phyloP scores from a whole-genome alignment of 495 filamentous ascomycete genomes.

The Penicillium turbatum region DNA sequence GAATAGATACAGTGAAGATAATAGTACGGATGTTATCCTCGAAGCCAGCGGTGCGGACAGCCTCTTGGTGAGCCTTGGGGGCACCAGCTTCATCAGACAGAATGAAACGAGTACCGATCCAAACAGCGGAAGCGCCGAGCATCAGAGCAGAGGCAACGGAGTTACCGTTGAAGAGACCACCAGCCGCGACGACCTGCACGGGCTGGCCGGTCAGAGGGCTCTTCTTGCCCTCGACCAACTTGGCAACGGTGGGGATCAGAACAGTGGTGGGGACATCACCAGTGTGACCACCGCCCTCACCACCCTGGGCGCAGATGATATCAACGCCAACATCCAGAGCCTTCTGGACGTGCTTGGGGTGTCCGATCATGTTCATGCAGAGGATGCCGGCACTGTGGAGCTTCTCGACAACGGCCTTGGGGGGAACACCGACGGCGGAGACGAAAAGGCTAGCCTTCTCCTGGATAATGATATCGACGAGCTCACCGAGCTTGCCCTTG shows the following conservation, averaged over 20 bases:
- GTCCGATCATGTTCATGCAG: constrained; percentile 99
- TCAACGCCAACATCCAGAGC: constrained; percentile 83
- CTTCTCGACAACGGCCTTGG: constrained; percentile 78
- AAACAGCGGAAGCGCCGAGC: constrained; percentile 88
- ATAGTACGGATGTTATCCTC: constrained; percentile 95
- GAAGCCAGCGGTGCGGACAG: constrained; percentile 84
- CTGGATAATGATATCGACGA: constrained; percentile 89
- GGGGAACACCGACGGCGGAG: constrained; percentile 91
- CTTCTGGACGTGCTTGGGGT: constrained; percentile 98
- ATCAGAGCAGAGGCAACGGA: constrained; percentile 84
- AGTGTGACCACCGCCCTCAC: constrained; percentile 89
- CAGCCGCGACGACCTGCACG: constrained; percentile 89
- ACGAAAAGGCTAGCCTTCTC: constrained; percentile 90
- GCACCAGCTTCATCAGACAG: constrained; percentile 91
- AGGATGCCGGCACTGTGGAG: constrained; percentile 83
- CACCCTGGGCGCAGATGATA: constrained; percentile 90
- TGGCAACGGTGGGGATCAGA: constrained; percentile 84
- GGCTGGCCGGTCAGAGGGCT: constrained; percentile 80
- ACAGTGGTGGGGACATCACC: constrained; percentile 85
- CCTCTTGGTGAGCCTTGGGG: constrained; percentile 91
- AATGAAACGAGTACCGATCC: constrained; percentile 96
- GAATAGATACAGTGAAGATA: constrained; percentile 76
- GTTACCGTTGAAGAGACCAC: constrained; percentile 91
- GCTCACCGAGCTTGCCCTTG: constrained; percentile 92
- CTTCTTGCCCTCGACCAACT: constrained; percentile 74